A percentile compares a stretch with the other conserved stretches of the same genome.
These are phyloP conservation scores for Cyberlindnera samutprakarnensis DNA, from an alignment of 805 yeast species.

Conservation along the genomic window DNA sequence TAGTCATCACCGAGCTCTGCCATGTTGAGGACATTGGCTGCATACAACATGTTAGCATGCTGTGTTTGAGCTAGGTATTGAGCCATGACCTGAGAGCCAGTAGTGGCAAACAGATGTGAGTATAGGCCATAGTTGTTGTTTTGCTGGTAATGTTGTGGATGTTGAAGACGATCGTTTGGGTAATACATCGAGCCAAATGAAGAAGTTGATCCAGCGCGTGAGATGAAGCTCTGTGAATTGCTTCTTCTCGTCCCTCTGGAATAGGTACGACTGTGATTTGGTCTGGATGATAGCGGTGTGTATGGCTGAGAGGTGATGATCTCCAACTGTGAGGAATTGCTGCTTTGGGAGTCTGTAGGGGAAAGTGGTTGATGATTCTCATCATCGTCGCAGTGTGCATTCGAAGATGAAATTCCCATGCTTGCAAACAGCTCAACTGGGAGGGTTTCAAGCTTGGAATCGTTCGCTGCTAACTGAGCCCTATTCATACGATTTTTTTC, in stretches of 20 bases:
- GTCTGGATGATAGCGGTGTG: slow-evolving; percentile 3
- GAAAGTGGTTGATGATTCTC: background rate
- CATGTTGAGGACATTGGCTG: slow-evolving; percentile 42
- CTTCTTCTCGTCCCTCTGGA: too few species aligned
- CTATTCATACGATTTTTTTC: background rate
- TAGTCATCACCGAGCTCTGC: background rate
- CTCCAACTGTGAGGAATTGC: slow-evolving; percentile 3
- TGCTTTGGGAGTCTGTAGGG: too few species aligned
- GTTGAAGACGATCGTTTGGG: slow-evolving; percentile 2
- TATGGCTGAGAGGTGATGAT: slow-evolving; percentile 7
- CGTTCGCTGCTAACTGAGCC: too few species aligned
- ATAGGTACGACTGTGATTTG: too few species aligned
- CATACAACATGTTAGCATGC: slow-evolving; percentile 49
- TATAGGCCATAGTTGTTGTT: too few species aligned
- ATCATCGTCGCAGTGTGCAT: slow-evolving; percentile 3
- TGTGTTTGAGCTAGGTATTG: slow-evolving; percentile 70
- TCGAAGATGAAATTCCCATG: slow-evolving; percentile 17
- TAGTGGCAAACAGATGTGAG: slow-evolving; percentile 20
- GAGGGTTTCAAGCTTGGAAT: slow-evolving; percentile 4
- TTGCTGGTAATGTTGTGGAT: background rate
- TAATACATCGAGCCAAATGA: slow-evolving; percentile 13
- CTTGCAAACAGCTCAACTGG: slow-evolving; percentile 18
- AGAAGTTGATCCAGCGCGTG: slow-evolving; percentile 13
- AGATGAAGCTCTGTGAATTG: slow-evolving; percentile 3
- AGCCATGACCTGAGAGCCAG: slow-evolving; percentile 73